Conservation (phyloP, 2,329 filamentous ascomycete species). For the Fusarium poae region DNA sequence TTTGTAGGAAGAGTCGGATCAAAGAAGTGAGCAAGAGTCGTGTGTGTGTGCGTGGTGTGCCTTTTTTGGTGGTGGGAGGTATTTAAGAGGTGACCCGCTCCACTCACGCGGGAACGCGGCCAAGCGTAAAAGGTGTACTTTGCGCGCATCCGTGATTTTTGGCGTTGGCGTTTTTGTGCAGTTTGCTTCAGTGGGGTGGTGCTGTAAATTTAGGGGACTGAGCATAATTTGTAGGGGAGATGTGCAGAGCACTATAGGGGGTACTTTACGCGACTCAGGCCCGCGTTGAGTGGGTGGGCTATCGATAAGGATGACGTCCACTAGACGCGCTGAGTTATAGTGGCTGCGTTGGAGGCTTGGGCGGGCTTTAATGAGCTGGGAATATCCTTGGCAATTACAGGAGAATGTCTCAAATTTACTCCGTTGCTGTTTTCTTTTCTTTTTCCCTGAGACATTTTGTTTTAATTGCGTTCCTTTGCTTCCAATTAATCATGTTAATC, state of each 20-base stretch:
- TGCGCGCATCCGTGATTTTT: slow-evolving; percentile 35
- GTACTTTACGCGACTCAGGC: slow-evolving; percentile 38
- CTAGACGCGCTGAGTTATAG: slow-evolving; percentile 39
- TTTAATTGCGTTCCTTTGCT: not conserved
- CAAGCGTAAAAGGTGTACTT: not conserved
- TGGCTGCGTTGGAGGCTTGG: slow-evolving; percentile 22
- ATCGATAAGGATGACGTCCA: slow-evolving; percentile 39
- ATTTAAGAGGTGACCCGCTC: slow-evolving; percentile 41
- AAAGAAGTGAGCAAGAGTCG: slow-evolving; percentile 17
- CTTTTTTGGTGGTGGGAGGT: slow-evolving; percentile 38
- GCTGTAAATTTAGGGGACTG: slow-evolving; percentile 10
- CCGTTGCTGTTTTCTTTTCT: not conserved
- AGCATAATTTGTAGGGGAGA: slow-evolving; percentile 11
- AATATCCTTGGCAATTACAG: slow-evolving; percentile 30
- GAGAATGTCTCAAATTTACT: slow-evolving; percentile 14
- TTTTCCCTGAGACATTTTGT: not conserved
- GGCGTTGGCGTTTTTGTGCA: slow-evolving; percentile 38
- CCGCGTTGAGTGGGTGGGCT: slow-evolving; percentile 39
- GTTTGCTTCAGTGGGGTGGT: slow-evolving; percentile 12
- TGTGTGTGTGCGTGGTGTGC: slow-evolving; percentile 41
- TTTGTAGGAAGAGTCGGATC: slow-evolving; percentile 13
- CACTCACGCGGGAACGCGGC: slow-evolving; percentile 35
- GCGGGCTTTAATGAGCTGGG: slow-evolving; percentile 13
- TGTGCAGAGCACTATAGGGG: slow-evolving; percentile 8
- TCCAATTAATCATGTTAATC: not conserved